Conservation (phyloP, 805 yeast genomes). For the Pichia insulana region DNA sequence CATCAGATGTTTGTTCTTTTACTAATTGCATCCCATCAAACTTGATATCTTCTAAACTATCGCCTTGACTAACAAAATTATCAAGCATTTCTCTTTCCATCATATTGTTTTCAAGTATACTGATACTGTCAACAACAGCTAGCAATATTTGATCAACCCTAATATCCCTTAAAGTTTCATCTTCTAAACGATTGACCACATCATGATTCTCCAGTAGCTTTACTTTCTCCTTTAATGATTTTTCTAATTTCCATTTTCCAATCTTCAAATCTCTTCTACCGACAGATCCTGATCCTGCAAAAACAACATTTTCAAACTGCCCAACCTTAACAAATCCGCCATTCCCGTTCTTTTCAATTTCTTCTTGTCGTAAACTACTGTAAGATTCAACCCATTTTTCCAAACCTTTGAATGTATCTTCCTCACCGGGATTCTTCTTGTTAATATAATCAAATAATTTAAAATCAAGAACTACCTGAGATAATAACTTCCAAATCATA, state of each 20-base stretch:
- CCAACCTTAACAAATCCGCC: conserved; percentile 8
- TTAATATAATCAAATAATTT: conserved; percentile 1
- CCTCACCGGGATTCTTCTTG: background rate
- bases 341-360: conserved; percentile 5
- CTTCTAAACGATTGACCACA: conserved; percentile 41
- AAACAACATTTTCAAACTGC: conserved; percentile 5
- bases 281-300: conserved; percentile 28
- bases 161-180: conserved; percentile 51
- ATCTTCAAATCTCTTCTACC: conserved; percentile 63
- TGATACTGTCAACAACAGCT: conserved; percentile 45
- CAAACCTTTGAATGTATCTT: conserved; percentile 3
- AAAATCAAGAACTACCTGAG: conserved; percentile 3
- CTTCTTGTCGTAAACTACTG: conserved; percentile 5
- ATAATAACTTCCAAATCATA: conserved; percentile 7
- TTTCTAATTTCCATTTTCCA: conserved; percentile 53
- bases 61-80: conserved; percentile 23
- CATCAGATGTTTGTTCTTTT: conserved; percentile 8
- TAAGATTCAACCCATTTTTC: conserved; percentile 11
- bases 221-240: conserved; percentile 40
- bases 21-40: conserved; percentile 8
- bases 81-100: conserved; percentile 62
- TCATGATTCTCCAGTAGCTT: conserved; percentile 29
- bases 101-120: conserved; percentile 44
- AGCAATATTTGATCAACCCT: conserved; percentile 48
- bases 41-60: conserved; percentile 15